Evolutionary conservation across 1,139 yeast species (phyloP).

Genomic region (Yamadazyma diospyri): DNA sequence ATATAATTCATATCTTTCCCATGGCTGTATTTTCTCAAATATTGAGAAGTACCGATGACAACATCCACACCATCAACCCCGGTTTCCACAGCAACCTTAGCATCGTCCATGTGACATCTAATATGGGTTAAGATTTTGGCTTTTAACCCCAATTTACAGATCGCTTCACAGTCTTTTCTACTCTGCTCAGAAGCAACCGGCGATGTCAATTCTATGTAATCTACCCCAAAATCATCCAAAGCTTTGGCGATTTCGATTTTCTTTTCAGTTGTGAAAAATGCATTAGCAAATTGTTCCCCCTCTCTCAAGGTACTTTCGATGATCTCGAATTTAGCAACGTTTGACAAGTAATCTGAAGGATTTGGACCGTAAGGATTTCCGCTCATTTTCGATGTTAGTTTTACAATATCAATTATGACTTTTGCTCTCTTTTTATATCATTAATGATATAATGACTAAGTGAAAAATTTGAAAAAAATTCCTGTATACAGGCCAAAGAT

Average conservation of each 20-base stretch:
- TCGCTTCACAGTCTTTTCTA: conserved; percentile 92
- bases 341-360: conserved; percentile 88
- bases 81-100: conserved; percentile 92
- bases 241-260: conserved; percentile 98
- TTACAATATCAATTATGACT: too few species aligned
- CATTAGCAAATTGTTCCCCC: conserved; percentile 98
- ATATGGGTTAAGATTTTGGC: conserved; percentile 91
- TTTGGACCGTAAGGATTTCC: conserved; percentile 91
- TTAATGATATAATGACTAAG: conserved; percentile 2
- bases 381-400: conserved; percentile 7
- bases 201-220: conserved; percentile 93
- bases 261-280: conserved; percentile 91
- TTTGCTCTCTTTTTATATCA: background rate
- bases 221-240: conserved; percentile 95
- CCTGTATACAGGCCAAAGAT: conserved; percentile 1
- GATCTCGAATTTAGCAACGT: conserved; percentile 83
- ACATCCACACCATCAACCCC: conserved; percentile 99
- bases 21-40: conserved; percentile 89
- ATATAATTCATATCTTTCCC: conserved; percentile 99
- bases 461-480: conserved; percentile 5
- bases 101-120: conserved; percentile 99
- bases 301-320: conserved; percentile 96
- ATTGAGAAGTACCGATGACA: conserved; percentile 96
- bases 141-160: conserved; percentile 93
- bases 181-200: conserved; percentile 98